Evolutionary conservation across 2,329 filamentous ascomycete genomes (phyloP).

Genomic region (Thermothelomyces thermophilus): DNA sequence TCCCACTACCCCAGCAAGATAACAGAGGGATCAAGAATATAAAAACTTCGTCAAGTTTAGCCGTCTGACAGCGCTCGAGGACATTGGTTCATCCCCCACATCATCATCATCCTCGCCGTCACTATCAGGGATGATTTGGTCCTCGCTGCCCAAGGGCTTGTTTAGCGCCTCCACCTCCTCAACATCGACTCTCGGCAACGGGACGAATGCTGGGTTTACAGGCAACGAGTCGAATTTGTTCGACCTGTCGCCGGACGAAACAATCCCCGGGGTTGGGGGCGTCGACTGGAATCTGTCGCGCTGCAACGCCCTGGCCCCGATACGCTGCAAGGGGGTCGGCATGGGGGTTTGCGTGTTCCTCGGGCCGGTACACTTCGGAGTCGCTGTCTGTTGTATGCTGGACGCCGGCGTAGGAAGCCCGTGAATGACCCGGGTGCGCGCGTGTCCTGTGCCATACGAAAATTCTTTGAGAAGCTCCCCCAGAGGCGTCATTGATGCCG

Average conservation of each 20-base stretch:
- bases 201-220: slow-evolving; percentile 49
- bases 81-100: slow-evolving; percentile 27
- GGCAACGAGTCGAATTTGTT: slow-evolving; percentile 27
- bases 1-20: background rate
- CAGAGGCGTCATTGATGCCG: slow-evolving; percentile 22
- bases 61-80: slow-evolving; percentile 26
- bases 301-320: slow-evolving; percentile 42
- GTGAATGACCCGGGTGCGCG: slow-evolving; percentile 30
- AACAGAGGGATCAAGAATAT: slow-evolving; percentile 29
- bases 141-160: slow-evolving; percentile 46
- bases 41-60: slow-evolving; percentile 46
- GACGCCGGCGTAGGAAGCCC: slow-evolving; percentile 37
- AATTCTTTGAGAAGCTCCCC: slow-evolving; percentile 25
- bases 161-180: slow-evolving; percentile 48
- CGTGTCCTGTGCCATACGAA: slow-evolving; percentile 26
- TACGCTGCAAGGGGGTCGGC: slow-evolving; percentile 46
- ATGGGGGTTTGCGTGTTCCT: slow-evolving; percentile 17
- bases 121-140: slow-evolving; percentile 49
- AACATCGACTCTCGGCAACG: slow-evolving; percentile 48
- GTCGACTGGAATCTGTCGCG: slow-evolving; percentile 25
- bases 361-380: slow-evolving; percentile 8
- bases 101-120: slow-evolving; percentile 38
- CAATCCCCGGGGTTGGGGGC: slow-evolving; percentile 21
- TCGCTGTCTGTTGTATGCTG: slow-evolving; percentile 21
- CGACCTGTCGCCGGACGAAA: slow-evolving; percentile 18